Percentiles rank a stretch among this genome's conserved stretches.
Conservation (phyloP, 164 flowering plant species). For the Platanus orientalis region DNA sequence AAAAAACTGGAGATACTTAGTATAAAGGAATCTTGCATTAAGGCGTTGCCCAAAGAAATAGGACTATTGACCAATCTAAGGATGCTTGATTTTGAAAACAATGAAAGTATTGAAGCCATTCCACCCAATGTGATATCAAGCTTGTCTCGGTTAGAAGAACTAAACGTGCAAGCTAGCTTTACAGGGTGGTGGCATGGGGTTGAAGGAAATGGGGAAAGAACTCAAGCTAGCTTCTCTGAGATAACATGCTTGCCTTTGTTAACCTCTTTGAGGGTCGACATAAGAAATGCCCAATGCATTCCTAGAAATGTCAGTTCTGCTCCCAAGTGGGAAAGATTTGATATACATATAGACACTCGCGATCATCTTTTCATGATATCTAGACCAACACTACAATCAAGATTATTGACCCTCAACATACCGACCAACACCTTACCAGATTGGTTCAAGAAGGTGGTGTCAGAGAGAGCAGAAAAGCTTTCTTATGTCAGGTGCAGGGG, state of each 20-base stretch:
- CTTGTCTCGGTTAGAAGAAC: conserved; percentile 1
- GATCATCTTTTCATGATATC: too few relatives aligned
- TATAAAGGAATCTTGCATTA: not conserved
- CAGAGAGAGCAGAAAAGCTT: not conserved
- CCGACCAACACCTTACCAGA: not conserved
- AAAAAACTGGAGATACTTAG: not conserved
- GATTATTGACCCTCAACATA: not conserved
- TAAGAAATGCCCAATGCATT: too few relatives aligned
- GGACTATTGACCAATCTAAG: not conserved
- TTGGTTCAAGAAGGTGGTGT: not conserved
- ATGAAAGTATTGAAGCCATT: not conserved
- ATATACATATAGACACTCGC: too few relatives aligned
- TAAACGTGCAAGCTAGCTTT: conserved; percentile 3
- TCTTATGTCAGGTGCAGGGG: not conserved
- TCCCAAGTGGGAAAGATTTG: not conserved
- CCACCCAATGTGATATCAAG: not conserved
- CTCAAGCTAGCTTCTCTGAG: too few relatives aligned
- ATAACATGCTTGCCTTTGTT: too few relatives aligned
- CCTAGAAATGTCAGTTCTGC: not conserved
- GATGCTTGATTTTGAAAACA: not conserved
- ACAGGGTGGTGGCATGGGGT: not conserved
- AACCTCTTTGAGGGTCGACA: too few relatives aligned
- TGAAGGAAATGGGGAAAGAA: too few relatives aligned
- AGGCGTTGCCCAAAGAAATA: conserved; percentile 1
- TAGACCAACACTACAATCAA: too few relatives aligned